Conservation (phyloP, 257 asterid genomes). For the Mentha longifolia region DNA sequence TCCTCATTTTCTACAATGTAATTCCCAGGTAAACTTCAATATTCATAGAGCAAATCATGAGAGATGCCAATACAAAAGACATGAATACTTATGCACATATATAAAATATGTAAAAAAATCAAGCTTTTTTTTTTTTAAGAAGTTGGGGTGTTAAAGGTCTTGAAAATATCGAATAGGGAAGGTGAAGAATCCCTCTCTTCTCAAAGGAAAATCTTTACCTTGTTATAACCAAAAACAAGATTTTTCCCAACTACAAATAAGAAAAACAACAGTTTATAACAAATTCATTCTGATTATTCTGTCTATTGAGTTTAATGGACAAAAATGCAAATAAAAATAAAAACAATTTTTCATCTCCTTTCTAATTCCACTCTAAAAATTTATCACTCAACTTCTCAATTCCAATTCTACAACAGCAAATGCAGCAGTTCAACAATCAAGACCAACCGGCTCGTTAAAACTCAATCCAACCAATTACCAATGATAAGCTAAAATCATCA, state of each 20-base stretch:
- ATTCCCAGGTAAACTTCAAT: slow-evolving; percentile 46
- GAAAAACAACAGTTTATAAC: not conserved
- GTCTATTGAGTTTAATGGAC: slow-evolving; percentile 5
- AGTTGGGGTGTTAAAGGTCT: not conserved
- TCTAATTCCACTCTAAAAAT: not conserved
- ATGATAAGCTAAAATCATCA: not conserved
- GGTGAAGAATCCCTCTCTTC: not conserved
- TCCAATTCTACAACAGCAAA: slow-evolving; percentile 18
- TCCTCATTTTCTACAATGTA: slow-evolving; percentile 79
- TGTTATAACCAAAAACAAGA: not conserved
- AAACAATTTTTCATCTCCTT: not conserved
- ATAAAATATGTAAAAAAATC: not conserved
- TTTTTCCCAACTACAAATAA: not conserved
- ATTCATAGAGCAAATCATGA: slow-evolving; percentile 16
- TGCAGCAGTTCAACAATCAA: slow-evolving; percentile 16
- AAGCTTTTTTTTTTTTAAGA: not conserved
- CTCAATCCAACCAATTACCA: not conserved
- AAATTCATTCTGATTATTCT: not conserved
- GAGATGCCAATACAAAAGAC: not conserved
- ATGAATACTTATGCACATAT: not conserved
- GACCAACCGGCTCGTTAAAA: slow-evolving; percentile 1
- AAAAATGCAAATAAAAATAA: not conserved
- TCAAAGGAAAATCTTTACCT: not conserved
- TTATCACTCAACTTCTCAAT: not conserved
- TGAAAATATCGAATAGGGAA: not conserved